phyloP scores from a whole-genome alignment of 1,284 basidiomycete genomes.

The Somion occarium region DNA sequence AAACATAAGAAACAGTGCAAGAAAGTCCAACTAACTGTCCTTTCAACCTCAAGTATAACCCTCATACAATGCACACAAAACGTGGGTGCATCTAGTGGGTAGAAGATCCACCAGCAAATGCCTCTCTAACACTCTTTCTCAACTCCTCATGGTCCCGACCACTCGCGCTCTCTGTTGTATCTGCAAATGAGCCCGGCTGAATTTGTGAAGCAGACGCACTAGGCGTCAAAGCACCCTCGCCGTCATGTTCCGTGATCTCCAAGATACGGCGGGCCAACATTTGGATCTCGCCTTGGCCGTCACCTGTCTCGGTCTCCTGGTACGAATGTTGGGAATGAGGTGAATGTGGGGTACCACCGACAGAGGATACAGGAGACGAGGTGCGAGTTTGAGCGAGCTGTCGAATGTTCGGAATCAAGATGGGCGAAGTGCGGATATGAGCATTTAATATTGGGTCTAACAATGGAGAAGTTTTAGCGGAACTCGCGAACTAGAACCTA shows the following conservation, averaged over 20 bases:
- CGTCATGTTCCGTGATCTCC: slow-evolving; percentile 77
- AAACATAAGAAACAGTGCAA: not conserved
- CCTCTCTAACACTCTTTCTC: slow-evolving; percentile 73
- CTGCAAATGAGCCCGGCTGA: slow-evolving; percentile 49
- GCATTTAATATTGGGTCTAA: slow-evolving; percentile 83
- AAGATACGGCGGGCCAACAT: slow-evolving; percentile 80
- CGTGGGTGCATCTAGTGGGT: slow-evolving; percentile 20
- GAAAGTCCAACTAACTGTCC: not conserved
- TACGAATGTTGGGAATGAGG: slow-evolving; percentile 70
- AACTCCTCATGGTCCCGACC: slow-evolving; percentile 72
- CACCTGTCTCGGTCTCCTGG: slow-evolving; percentile 76
- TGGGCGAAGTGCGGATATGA: slow-evolving; percentile 80
- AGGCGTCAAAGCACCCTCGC: slow-evolving; percentile 52
- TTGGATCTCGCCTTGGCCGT: slow-evolving; percentile 86
- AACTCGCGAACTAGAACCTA: not conserved
- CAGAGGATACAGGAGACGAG: slow-evolving; percentile 64
- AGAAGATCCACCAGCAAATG: slow-evolving; percentile 41
- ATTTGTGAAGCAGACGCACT: slow-evolving; percentile 61
- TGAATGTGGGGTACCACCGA: slow-evolving; percentile 66
- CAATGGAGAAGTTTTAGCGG: slow-evolving; percentile 5
- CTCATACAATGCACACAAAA: not conserved
- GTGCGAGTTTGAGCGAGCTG: slow-evolving; percentile 74
- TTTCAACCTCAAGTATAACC: not conserved
- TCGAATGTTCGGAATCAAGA: slow-evolving; percentile 82
- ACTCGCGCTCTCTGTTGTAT: slow-evolving; percentile 37